Evolutionary conservation across 352 stramenopile species (phyloP), one percentile per base, ranked within the genome.

Genomic region (Phytopythium mirpurense): DNA sequence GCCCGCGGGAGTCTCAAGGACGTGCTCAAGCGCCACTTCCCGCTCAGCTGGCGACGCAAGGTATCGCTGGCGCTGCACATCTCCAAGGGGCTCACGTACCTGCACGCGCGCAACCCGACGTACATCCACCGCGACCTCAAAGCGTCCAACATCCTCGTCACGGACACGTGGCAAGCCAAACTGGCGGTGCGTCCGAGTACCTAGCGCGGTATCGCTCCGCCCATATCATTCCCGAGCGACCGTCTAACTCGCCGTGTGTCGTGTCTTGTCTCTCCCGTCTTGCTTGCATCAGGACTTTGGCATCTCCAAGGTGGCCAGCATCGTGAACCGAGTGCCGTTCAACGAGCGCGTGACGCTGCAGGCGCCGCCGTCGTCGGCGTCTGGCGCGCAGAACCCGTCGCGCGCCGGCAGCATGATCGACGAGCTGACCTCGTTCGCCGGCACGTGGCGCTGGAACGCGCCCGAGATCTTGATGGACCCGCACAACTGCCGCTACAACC

Each of bases 121-220:
- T 88, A 88, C 46, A 88, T 88, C 55, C 77, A 88, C 35, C 74
- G 77, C 35, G 77, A 88, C 56, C 72, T 88, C 36, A 88, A 88
- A 62, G 70, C 70, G 27, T 88, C 77, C 37, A 88, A 88, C 37
- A 88, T 88, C 60, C 54, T 88, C 23, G 77, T 88, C 15, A 88
- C 77, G 1, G 74, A 88, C 34, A 86, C 74, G 16, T 88, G 77
- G 77, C 72, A 86, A 42, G 77, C 74, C 31, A 88, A 88, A 48
- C 60, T 88, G 18, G 77, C 77, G 31, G 53, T 59, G 15, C 19
- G 53, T 59, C 24, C 7, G 11, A n/a, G n/a, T n/a, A n/a, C n/a
- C n/a, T n/a, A n/a, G n/a, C n/a, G n/a, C n/a, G n/a, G n/a, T n/a
- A n/a, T n/a, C n/a, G n/a, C n/a, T n/a, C n/a, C n/a, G n/a, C n/a